phyloP scores from a whole-genome alignment of 2,329 filamentous ascomycete species.

The Exophiala calicioides region DNA sequence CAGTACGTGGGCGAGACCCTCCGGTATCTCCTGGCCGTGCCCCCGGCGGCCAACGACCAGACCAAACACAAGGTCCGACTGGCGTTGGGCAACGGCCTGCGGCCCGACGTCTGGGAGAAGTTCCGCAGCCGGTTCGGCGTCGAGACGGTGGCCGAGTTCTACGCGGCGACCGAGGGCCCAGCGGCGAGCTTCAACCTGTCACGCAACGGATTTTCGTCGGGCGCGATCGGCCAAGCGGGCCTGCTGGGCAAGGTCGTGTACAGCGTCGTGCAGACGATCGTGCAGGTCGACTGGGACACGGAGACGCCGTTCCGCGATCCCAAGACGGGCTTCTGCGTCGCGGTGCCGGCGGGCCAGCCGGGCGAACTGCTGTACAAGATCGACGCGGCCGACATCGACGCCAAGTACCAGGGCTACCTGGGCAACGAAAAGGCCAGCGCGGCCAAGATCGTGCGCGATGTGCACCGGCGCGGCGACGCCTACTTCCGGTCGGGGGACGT shows the following conservation, averaged over 20 bases:
- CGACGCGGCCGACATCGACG: slow-evolving; percentile 59
- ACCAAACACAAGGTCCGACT: slow-evolving; percentile 67
- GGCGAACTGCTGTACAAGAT: slow-evolving; percentile 65
- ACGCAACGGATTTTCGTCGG: slow-evolving; percentile 70
- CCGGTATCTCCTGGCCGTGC: slow-evolving; percentile 69
- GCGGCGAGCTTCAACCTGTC: slow-evolving; percentile 71
- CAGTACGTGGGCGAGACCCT: slow-evolving; percentile 78
- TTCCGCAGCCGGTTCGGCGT: slow-evolving; percentile 83
- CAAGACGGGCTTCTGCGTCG: slow-evolving; percentile 67
- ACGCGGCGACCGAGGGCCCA: slow-evolving; percentile 73
- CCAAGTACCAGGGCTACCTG: slow-evolving; percentile 69
- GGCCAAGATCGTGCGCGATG: slow-evolving; percentile 65
- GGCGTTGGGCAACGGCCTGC: slow-evolving; percentile 81
- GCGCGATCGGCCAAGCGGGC: slow-evolving; percentile 76
- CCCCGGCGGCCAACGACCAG: slow-evolving; percentile 67
- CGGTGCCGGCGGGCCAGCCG: slow-evolving; percentile 59
- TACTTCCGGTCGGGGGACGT: slow-evolving; percentile 71
- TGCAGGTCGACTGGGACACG: slow-evolving; percentile 70
- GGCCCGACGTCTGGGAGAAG: slow-evolving; percentile 80
- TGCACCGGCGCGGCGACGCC: slow-evolving; percentile 66
- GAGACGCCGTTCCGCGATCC: slow-evolving; percentile 69
- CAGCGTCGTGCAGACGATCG: slow-evolving; percentile 56
- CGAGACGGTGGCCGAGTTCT: slow-evolving; percentile 74
- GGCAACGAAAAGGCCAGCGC: slow-evolving; percentile 66
- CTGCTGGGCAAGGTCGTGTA: slow-evolving; percentile 59